Conservation (phyloP, 192 early-diverging fungal species). For the Glomus cerebriforme region DNA sequence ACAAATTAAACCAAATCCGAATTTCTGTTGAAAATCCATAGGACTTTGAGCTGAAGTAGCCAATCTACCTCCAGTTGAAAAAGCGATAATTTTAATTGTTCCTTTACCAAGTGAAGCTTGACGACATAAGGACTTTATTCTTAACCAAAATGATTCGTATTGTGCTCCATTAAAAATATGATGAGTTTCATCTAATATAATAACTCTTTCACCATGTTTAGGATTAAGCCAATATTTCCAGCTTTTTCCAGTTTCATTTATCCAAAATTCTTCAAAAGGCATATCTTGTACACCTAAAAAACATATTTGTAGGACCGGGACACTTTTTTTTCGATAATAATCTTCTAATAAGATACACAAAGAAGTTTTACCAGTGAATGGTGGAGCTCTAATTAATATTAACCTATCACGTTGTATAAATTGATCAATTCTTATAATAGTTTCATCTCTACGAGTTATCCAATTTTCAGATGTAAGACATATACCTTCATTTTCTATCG, state of each 20-base stretch:
- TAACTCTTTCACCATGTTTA: slow-evolving; percentile 25
- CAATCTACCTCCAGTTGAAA: slow-evolving; percentile 26
- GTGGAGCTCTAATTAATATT: slow-evolving; percentile 22
- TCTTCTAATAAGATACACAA: slow-evolving; percentile 26
- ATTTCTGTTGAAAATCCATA: slow-evolving; percentile 28
- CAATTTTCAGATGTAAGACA: slow-evolving; percentile 19
- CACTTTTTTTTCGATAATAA: slow-evolving; percentile 11
- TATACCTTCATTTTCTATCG: slow-evolving; percentile 28
- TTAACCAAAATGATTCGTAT: slow-evolving; percentile 26
- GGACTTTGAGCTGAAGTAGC: slow-evolving; percentile 20
- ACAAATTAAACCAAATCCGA: slow-evolving; percentile 20
- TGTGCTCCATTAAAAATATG: slow-evolving; percentile 8
- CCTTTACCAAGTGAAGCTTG: slow-evolving; percentile 4
- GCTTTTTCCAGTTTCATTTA: slow-evolving; percentile 26
- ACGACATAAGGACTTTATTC: slow-evolving; percentile 21
- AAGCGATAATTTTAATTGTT: slow-evolving; percentile 18
- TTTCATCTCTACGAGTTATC: slow-evolving; percentile 28
- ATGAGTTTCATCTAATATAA: slow-evolving; percentile 28
- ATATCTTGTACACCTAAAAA: slow-evolving; percentile 29
- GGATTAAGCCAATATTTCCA: slow-evolving; percentile 33
- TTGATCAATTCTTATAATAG: slow-evolving; percentile 13
- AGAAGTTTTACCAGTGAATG: slow-evolving; percentile 29
- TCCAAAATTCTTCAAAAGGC: slow-evolving; percentile 29
- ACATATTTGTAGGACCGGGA: slow-evolving; percentile 19
- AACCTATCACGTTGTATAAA: slow-evolving; percentile 22